Evolutionary conservation across 2,329 filamentous ascomycete genomes (phyloP).

Genomic region (Aspergillus neotritici): DNA sequence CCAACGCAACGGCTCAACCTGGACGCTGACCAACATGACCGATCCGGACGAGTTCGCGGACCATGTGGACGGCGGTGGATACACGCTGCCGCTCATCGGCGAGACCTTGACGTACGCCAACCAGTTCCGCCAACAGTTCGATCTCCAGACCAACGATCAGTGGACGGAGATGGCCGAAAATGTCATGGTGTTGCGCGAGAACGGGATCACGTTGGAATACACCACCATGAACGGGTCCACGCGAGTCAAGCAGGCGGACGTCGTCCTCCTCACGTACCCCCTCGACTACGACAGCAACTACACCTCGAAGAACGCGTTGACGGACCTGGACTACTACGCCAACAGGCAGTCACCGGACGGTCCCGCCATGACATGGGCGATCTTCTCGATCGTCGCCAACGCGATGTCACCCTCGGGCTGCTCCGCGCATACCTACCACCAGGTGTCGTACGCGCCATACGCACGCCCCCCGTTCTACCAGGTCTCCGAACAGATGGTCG

Average conservation of each 20-base stretch:
- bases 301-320: conserved; percentile 44
- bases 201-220: conserved; percentile 60
- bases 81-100: conserved; percentile 59
- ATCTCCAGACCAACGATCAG: conserved; percentile 50
- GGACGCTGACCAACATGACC: conserved; percentile 59
- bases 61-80: conserved; percentile 61
- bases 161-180: conserved; percentile 54
- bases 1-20: conserved; percentile 52
- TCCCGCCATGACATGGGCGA: conserved; percentile 67
- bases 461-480: conserved; percentile 63
- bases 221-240: conserved; percentile 61
- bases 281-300: conserved; percentile 56
- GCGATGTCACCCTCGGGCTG: conserved; percentile 62
- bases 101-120: conserved; percentile 54
- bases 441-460: conserved; percentile 60
- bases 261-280: conserved; percentile 62
- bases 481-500: conserved; percentile 63
- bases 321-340: conserved; percentile 64
- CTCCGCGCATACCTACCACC: conserved; percentile 61
- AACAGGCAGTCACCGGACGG: conserved; percentile 62
- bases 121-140: conserved; percentile 52
- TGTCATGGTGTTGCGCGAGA: conserved; percentile 53
- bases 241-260: conserved; percentile 64
- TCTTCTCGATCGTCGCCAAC: conserved; percentile 63
- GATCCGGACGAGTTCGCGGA: conserved; percentile 70